These are phyloP conservation scores for Perkinsus chesapeaki DNA, from an alignment of 169 alveolate genomes.

Conservation along the genomic window DNA sequence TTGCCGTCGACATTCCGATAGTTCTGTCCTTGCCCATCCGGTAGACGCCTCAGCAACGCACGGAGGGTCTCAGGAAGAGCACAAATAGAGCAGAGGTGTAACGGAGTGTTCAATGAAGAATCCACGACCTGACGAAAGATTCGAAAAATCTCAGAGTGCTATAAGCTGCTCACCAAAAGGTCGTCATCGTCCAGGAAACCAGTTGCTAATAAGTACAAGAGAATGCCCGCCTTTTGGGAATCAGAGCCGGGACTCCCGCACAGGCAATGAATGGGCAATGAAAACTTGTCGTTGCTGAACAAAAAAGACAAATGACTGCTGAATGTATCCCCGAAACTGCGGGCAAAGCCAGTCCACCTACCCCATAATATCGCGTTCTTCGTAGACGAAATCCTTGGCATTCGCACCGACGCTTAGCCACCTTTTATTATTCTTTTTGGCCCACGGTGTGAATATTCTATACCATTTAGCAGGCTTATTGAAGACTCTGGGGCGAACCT, in stretches of 20 bases:
- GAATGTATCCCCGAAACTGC: neutral
- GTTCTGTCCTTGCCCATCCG: neutral
- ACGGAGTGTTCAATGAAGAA: neutral
- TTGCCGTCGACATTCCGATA: neutral
- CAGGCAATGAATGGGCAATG: neutral
- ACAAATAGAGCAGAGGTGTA: neutral
- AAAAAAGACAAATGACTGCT: neutral
- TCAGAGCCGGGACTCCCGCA: neutral
- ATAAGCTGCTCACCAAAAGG: neutral
- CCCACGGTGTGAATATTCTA: neutral
- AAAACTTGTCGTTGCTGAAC: neutral
- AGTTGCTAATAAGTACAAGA: neutral
- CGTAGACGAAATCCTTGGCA: neutral
- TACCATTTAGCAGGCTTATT: neutral
- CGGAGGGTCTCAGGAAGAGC: neutral
- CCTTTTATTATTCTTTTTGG: neutral
- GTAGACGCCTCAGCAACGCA: neutral
- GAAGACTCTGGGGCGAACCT: neutral
- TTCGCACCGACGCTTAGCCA: neutral
- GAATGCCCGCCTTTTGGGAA: neutral
- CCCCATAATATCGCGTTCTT: neutral
- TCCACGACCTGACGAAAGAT: neutral
- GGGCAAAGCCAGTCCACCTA: too few relatives aligned
- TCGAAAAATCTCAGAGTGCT: neutral
- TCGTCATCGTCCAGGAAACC: neutral